phyloP scores from a whole-genome alignment of 73 alveolate genomes.

The Paramecium bursaria region DNA sequence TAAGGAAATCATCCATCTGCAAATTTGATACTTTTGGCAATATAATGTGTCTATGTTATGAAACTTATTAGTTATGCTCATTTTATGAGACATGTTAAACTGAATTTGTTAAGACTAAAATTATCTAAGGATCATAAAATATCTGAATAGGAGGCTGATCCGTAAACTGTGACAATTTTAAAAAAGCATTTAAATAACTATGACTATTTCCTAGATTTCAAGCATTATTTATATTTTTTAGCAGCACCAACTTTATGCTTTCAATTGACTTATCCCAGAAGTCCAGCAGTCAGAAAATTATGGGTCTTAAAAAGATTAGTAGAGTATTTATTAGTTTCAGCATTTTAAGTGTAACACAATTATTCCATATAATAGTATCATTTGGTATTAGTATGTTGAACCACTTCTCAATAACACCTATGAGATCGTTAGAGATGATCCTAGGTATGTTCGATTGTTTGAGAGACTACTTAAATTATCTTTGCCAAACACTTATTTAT shows the following conservation, averaged over 20 bases:
- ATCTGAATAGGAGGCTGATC: conserved; percentile 39
- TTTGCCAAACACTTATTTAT: conserved; percentile 81
- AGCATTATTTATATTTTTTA: conserved; percentile 57
- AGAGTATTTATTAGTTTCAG: conserved; percentile 60
- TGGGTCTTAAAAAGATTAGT: conserved; percentile 71
- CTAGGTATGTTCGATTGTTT: conserved; percentile 17
- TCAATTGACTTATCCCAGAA: conserved; percentile 76
- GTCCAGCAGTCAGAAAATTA: conserved; percentile 62
- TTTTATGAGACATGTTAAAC: conserved; percentile 46
- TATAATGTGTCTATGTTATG: conserved; percentile 35
- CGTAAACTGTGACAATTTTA: conserved; percentile 35
- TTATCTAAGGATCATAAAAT: conserved; percentile 38
- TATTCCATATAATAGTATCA: conserved; percentile 6
- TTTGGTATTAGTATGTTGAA: conserved; percentile 67
- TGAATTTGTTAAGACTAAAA: conserved; percentile 48
- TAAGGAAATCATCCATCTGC: conserved; percentile 51
- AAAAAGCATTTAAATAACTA: conserved; percentile 30
- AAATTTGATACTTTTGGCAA: conserved; percentile 14
- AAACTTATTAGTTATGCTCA: conserved; percentile 70
- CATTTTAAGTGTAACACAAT: conserved; percentile 56
- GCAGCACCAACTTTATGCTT: conserved; percentile 86
- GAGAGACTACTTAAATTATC: conserved; percentile 73
- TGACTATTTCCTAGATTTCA: conserved; percentile 15
- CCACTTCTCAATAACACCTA: conserved; percentile 68
- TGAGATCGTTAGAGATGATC: conserved; percentile 54